Base-by-base conservation (phyloP, 163 green algal genomes). In the Botryococcus braunii region DNA sequence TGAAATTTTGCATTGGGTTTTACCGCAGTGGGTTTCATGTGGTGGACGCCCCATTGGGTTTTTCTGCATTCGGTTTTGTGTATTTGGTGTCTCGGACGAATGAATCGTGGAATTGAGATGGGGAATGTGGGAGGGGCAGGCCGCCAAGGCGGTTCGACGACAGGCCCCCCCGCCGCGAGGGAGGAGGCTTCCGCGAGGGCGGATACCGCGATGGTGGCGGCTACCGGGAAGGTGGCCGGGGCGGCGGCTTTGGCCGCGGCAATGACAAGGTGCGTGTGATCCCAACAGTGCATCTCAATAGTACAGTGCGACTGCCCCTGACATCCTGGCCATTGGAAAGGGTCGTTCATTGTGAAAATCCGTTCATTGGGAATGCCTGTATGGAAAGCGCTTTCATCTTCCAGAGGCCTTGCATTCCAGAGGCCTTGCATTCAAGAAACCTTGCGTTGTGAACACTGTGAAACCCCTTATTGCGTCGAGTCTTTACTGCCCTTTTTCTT, bases 171-270 rank as follows among this genome's bases (percentile, higher is more conserved):
- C 56, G 38, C 31, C 58, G 68, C 29, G 74, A 72, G 29, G 25
- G 68, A 56, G 73, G 76, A 8, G 67, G 74, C 41, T 77, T 80
- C 73, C 83, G 87, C 59, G 87, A 86, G 55, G 81, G 83, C 74
- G 32, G 57, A 13, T 61, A 61, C 60, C 37, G 36, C 57, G 90
- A 90, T 81, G 81, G 85, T 62, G 69, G 72, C 56, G 77, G 69
- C 23, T 69, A 69, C n/a, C 75, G 34, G 48, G 70, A 69, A 56
- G 80, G 83, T 49, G 81, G 78, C 56, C 75, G 77, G 63, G 82
- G 80, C 73, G 85, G 84, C 62, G 85, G 85, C 66, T 80, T 82
- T 34, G 85, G 83, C 50, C 74, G 57, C 61, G 69, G 63, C 36
- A 64, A 29, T 37, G 81, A 89, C 72, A 91, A 93, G 86, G 80